phyloP scores from a whole-genome alignment of 2,329 filamentous ascomycete genomes.

The Curvularia spicifera region DNA sequence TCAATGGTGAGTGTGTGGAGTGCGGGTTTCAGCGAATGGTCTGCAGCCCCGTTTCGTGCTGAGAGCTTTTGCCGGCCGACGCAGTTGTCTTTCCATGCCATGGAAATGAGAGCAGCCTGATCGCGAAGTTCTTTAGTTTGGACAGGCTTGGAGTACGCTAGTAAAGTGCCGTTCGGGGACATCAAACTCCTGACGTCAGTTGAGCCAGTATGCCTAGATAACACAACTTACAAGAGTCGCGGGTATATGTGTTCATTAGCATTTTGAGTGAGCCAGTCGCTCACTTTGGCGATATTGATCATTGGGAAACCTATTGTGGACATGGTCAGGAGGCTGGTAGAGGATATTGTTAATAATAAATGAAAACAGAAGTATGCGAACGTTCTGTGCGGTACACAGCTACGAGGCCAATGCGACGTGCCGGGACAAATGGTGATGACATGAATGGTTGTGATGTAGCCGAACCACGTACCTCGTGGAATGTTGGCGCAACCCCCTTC shows the following conservation, averaged over 20 bases:
- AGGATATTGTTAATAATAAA: slow-evolving; percentile 7
- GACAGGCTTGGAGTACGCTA: slow-evolving; percentile 58
- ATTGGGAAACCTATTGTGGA: slow-evolving; percentile 37
- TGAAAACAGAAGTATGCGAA: neutral
- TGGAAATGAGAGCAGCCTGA: slow-evolving; percentile 57
- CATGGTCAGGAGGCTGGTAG: slow-evolving; percentile 22
- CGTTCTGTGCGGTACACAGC: neutral
- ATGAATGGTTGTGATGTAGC: slow-evolving; percentile 5
- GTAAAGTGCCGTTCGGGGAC: slow-evolving; percentile 58
- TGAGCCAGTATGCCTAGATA: neutral
- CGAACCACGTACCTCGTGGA: slow-evolving; percentile 24
- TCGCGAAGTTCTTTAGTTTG: slow-evolving; percentile 58
- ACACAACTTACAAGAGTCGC: slow-evolving; percentile 51
- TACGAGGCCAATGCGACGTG: neutral
- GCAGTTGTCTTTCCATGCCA: slow-evolving; percentile 57
- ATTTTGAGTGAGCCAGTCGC: slow-evolving; percentile 54
- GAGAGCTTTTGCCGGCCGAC: slow-evolving; percentile 27
- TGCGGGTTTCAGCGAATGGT: slow-evolving; percentile 22
- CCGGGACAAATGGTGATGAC: neutral
- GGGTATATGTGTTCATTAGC: slow-evolving; percentile 54
- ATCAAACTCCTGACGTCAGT: slow-evolving; percentile 50
- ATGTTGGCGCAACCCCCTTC: slow-evolving; percentile 17
- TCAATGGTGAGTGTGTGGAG: slow-evolving; percentile 57
- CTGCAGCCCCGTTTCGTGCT: slow-evolving; percentile 14
- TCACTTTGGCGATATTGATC: slow-evolving; percentile 55